phyloP scores from a whole-genome alignment of 768 basidiomycete species.

The Tylopilus felleus region DNA sequence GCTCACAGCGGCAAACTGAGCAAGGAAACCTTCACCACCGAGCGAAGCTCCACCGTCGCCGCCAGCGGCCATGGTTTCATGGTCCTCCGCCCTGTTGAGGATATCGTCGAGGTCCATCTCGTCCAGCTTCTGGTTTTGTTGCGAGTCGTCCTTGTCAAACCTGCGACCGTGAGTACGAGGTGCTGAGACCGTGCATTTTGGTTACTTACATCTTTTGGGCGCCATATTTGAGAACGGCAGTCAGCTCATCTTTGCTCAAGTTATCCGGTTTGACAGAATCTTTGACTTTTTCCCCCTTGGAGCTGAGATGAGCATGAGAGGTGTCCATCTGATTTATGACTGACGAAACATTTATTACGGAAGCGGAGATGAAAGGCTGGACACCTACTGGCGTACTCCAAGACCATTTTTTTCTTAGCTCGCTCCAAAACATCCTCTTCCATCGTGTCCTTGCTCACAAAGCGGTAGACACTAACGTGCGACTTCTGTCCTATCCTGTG shows the following conservation, averaged over 20 bases:
- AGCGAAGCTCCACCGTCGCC: conserved; percentile 88
- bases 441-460: conserved; percentile 99
- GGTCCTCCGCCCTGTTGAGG: conserved; percentile 92
- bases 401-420: conserved; percentile 98
- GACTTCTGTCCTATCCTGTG: conserved; percentile 99
- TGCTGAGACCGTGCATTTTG: conserved; percentile 2
- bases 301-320: conserved; percentile 91
- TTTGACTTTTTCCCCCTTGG: conserved; percentile 63
- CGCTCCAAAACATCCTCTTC: conserved; percentile 98
- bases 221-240: conserved; percentile 97
- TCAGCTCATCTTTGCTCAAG: conserved; percentile 93
- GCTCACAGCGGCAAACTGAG: conserved; percentile 92
- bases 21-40: conserved; percentile 96
- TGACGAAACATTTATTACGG: conserved; percentile 31
- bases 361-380: conserved; percentile 13
- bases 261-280: conserved; percentile 75
- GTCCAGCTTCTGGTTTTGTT: conserved; percentile 93
- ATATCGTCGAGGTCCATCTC: conserved; percentile 99
- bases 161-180: conserved; percentile 36
- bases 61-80: conserved; percentile 84
- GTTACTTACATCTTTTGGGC: conserved; percentile 88
- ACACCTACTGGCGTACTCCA: conserved; percentile 96
- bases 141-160: conserved; percentile 95
- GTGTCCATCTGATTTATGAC: conserved; percentile 99
- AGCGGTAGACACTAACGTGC: conserved; percentile 97